These are phyloP conservation scores for Fusarium guadeloupense DNA, from an alignment of 2,329 filamentous ascomycete genomes.

Conservation along the genomic window DNA sequence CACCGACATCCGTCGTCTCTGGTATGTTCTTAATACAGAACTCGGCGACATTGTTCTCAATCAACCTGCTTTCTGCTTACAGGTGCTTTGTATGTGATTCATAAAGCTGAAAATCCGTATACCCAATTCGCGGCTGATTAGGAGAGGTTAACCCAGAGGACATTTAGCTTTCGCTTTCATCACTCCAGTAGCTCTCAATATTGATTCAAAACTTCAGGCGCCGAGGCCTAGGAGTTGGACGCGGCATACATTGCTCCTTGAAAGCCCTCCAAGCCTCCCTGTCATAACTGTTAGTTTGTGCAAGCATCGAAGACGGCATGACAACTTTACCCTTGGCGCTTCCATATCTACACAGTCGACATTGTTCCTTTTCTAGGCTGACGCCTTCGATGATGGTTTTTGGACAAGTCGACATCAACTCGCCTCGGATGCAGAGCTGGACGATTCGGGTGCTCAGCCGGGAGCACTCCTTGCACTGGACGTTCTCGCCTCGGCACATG, in stretches of 20 bases:
- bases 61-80: neutral
- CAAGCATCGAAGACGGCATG: conserved; percentile 5
- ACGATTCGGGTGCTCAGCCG: conserved; percentile 7
- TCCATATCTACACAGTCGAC: conserved; percentile 12
- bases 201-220: neutral
- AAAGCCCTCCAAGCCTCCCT: conserved; percentile 13
- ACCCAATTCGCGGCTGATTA: neutral
- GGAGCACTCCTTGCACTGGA: conserved; percentile 32
- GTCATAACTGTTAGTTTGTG: conserved; percentile 11
- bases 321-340: conserved; percentile 1
- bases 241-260: conserved; percentile 6
- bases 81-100: neutral
- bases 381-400: conserved; percentile 26
- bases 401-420: conserved; percentile 16
- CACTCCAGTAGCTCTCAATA: neutral
- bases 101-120: neutral
- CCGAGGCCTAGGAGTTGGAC: neutral
- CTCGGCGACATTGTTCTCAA: too few species aligned
- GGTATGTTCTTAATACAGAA: neutral
- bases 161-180: neutral
- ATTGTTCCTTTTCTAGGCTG: conserved; percentile 12
- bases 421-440: conserved; percentile 25
- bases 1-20: neutral
- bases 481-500: conserved; percentile 31
- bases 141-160: neutral